Evolutionary conservation across 164 flowering plant species (phyloP).

Genomic region (Paratinospora sagittata): DNA sequence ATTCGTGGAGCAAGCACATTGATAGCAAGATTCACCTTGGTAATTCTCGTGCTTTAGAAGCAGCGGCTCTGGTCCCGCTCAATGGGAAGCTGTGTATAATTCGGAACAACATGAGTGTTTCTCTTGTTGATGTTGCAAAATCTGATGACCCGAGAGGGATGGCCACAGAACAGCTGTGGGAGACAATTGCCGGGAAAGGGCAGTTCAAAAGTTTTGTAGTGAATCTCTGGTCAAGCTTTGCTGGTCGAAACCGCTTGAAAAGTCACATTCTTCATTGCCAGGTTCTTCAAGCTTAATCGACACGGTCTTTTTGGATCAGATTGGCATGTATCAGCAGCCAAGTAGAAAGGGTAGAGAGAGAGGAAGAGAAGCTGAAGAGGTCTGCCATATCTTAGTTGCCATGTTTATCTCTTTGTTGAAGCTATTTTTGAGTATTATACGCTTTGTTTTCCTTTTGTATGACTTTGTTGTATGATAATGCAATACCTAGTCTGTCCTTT

Average conservation of each 20-base stretch:
- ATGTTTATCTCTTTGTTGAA: neutral
- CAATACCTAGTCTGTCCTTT: neutral
- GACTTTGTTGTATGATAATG: neutral
- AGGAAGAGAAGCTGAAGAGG: neutral
- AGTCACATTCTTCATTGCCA: constrained; percentile 77
- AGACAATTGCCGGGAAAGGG: constrained; percentile 66
- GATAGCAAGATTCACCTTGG: constrained; percentile 73
- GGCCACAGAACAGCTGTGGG: constrained; percentile 56
- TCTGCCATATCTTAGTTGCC: neutral
- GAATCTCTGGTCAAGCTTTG: constrained; percentile 61
- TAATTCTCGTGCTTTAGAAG: constrained; percentile 62
- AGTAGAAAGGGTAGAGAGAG: no score
- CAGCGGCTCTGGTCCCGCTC: constrained; percentile 66
- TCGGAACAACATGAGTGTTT: constrained; percentile 74
- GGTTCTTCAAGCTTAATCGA: constrained; percentile 57
- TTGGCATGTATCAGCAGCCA: neutral
- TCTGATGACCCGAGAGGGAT: constrained; percentile 21
- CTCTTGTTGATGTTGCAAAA: constrained; percentile 56
- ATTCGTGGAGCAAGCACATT: constrained; percentile 64
- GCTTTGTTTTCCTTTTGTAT: neutral
- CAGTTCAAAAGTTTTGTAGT: constrained; percentile 56
- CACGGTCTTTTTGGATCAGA: neutral
- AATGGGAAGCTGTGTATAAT: constrained; percentile 67
- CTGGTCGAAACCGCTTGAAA: constrained; percentile 54
- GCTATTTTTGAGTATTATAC: neutral